Evolutionary conservation across 2,329 filamentous ascomycete genomes (phyloP).

Genomic region (Aspergillus ochraceoroseus): DNA sequence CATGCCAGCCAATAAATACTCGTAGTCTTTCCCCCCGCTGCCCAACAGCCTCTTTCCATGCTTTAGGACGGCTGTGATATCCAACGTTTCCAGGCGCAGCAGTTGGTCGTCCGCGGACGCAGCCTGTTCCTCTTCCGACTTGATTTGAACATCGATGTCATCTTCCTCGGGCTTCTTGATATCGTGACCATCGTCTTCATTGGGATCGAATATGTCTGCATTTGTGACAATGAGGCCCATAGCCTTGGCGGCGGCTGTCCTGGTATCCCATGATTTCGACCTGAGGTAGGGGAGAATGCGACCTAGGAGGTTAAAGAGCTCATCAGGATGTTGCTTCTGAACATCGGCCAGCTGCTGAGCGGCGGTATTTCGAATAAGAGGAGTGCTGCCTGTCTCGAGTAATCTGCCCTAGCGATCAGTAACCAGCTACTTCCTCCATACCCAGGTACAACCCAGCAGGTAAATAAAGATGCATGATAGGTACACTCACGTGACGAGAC

Average conservation of each 20-base stretch:
- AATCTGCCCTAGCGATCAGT: conserved; percentile 60
- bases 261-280: conserved; percentile 95
- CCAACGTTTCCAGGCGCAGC: conserved; percentile 67
- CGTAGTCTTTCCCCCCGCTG: conserved; percentile 73
- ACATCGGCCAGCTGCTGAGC: conserved; percentile 96
- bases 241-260: conserved; percentile 87
- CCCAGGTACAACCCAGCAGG: no score
- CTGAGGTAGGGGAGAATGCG: conserved; percentile 92
- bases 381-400: conserved; percentile 94
- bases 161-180: conserved; percentile 50
- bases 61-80: conserved; percentile 73
- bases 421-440: no score
- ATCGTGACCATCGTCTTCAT: conserved; percentile 59
- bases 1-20: conserved; percentile 75
- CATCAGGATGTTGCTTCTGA: conserved; percentile 96
- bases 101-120: conserved; percentile 51
- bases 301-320: conserved; percentile 90
- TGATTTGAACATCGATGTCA: conserved; percentile 37
- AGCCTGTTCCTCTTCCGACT: conserved; percentile 33
- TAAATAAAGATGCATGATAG: no score
- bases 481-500: conserved; percentile 75
- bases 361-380: conserved; percentile 91
- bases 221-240: conserved; percentile 91
- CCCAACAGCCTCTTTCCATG: conserved; percentile 79
- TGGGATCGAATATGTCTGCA: conserved; percentile 82